phyloP scores from a whole-genome alignment of 352 stramenopile species.

The Phytopythium chamaehyphon region DNA sequence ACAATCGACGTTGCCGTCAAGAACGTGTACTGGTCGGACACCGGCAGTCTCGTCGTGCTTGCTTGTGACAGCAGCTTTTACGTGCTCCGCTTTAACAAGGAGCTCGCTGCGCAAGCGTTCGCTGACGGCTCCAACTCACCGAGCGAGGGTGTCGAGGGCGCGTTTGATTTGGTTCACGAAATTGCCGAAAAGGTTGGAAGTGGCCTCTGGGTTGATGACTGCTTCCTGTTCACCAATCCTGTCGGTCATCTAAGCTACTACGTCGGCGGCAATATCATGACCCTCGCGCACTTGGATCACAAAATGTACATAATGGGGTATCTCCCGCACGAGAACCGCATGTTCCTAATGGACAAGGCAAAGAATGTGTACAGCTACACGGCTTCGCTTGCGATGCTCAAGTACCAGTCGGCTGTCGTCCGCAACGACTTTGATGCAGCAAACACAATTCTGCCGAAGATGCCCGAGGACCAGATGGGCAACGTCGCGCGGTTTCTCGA shows the following conservation, averaged over 20 bases:
- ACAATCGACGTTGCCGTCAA: slow-evolving; percentile 97
- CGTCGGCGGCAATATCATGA: slow-evolving; percentile 98
- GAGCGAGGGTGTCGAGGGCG: slow-evolving; percentile 95
- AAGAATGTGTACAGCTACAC: slow-evolving; percentile 91
- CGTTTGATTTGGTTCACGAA: slow-evolving; percentile 97
- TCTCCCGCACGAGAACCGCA: slow-evolving; percentile 95
- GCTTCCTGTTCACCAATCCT: slow-evolving; percentile 98
- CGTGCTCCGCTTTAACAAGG: slow-evolving; percentile 94
- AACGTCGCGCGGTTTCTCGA: slow-evolving; percentile 94
- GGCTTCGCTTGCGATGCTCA: slow-evolving; percentile 95
- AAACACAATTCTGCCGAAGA: slow-evolving; percentile 95
- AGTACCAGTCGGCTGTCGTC: slow-evolving; percentile 99
- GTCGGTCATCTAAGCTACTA: slow-evolving; percentile 96
- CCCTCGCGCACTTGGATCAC: slow-evolving; percentile 94
- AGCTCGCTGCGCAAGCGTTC: slow-evolving; percentile 86
- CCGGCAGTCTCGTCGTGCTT: slow-evolving; percentile 94
- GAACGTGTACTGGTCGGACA: slow-evolving; percentile 97
- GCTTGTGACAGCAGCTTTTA: slow-evolving; percentile 94
- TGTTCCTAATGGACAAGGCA: slow-evolving; percentile 98
- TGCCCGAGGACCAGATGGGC: slow-evolving; percentile 86
- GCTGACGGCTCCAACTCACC: slow-evolving; percentile 76
- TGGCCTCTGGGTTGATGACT: slow-evolving; percentile 98
- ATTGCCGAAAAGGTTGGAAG: slow-evolving; percentile 94
- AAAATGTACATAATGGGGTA: slow-evolving; percentile 98
- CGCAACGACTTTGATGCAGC: slow-evolving; percentile 97